Evolutionary conservation across 306 rosid species (phyloP).

Genomic region (Albizia julibrissin): DNA sequence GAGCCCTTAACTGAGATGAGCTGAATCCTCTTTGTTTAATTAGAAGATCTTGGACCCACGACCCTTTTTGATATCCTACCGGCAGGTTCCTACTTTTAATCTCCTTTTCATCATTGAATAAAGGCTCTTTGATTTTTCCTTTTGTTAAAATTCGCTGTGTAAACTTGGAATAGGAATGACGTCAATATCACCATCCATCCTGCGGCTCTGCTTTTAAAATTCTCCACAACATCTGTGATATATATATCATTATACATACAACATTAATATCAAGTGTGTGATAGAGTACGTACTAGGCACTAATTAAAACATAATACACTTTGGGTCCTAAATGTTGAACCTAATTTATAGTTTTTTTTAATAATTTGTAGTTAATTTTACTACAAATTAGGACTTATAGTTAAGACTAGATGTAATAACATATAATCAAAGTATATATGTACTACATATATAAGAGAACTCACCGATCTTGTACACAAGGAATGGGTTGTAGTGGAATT

Average conservation of each 20-base stretch:
- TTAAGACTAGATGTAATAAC: too few species aligned
- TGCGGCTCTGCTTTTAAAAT: neutral
- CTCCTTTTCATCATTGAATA: conserved; percentile 19
- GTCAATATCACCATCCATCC: neutral
- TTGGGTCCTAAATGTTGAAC: too few species aligned
- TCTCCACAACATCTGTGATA: neutral
- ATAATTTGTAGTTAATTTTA: too few species aligned
- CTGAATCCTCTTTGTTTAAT: neutral
- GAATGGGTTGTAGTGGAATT: neutral
- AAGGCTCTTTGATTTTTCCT: neutral
- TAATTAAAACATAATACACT: too few species aligned
- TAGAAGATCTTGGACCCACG: neutral
- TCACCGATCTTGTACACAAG: neutral
- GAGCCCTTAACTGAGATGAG: neutral
- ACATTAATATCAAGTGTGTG: neutral
- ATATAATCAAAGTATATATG: too few species aligned
- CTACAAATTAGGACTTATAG: too few species aligned
- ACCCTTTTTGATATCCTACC: neutral
- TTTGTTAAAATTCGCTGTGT: neutral
- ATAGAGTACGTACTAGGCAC: neutral
- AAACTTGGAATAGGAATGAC: neutral
- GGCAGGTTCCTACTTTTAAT: neutral
- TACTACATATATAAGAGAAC: neutral
- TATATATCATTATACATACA: neutral
- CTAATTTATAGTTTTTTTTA: too few species aligned